phyloP scores from a whole-genome alignment of 1,284 basidiomycete species.

The Sanghuangporus weigelae region DNA sequence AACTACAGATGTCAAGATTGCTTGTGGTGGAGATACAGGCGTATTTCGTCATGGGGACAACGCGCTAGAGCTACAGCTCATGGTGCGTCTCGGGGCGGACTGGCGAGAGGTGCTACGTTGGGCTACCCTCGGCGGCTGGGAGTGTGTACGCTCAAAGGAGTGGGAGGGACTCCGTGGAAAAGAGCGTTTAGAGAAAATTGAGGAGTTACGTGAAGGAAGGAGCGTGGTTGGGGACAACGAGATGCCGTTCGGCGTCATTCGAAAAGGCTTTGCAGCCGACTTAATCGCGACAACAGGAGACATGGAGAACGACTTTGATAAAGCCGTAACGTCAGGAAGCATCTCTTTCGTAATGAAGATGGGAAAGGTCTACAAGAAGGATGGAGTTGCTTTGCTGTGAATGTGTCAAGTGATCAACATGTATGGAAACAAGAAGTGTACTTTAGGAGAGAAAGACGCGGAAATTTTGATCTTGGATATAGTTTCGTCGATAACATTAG shows the following conservation, averaged over 20 bases:
- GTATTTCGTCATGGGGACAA: conserved; percentile 60
- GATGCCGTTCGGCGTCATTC: conserved; percentile 50
- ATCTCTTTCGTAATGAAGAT: conserved; percentile 57
- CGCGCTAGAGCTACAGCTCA: conserved; percentile 54
- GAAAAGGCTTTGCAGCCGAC: conserved; percentile 53
- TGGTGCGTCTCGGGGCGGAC: conserved; percentile 50
- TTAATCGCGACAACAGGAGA: conserved; percentile 47
- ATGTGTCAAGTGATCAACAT: not conserved
- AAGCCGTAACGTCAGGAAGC: conserved; percentile 37
- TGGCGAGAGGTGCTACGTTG: conserved; percentile 51
- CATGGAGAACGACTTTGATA: conserved; percentile 44
- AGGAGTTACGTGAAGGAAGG: conserved; percentile 26
- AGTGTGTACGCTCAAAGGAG: conserved; percentile 43
- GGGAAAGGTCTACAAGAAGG: conserved; percentile 44
- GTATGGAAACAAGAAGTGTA: not conserved
- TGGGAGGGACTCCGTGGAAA: conserved; percentile 43
- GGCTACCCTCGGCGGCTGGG: conserved; percentile 57
- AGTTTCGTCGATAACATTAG: not conserved
- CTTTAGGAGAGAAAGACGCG: not conserved
- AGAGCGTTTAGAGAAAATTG: conserved; percentile 29
- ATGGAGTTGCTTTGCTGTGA: conserved; percentile 25
- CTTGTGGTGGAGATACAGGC: conserved; percentile 61
- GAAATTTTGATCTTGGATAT: not conserved
- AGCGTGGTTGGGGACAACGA: conserved; percentile 44
- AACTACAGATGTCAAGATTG: conserved; percentile 39